phyloP scores from a whole-genome alignment of 2,329 filamentous ascomycete genomes.

The Aspergillus latus region DNA sequence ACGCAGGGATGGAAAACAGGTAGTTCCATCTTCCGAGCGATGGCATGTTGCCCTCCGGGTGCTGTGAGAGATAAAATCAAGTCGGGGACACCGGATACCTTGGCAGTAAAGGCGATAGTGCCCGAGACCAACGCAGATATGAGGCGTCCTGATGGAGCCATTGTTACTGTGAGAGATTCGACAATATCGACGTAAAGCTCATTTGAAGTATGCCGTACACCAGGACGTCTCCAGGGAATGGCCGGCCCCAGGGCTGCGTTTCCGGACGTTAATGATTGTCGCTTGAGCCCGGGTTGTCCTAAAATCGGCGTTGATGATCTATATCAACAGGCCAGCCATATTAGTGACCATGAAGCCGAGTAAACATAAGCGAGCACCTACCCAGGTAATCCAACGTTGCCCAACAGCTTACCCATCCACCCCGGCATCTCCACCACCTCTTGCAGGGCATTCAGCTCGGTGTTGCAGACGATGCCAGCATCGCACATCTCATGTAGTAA shows the following conservation, averaged over 20 bases:
- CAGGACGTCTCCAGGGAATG: slow-evolving; percentile 86
- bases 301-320: slow-evolving; percentile 44
- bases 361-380: slow-evolving; percentile 34
- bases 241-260: slow-evolving; percentile 46
- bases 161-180: slow-evolving; percentile 81
- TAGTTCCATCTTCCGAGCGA: slow-evolving; percentile 73
- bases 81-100: slow-evolving; percentile 92
- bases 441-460: slow-evolving; percentile 86
- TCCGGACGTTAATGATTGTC: slow-evolving; percentile 39
- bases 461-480: slow-evolving; percentile 82
- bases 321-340: neutral
- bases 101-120: slow-evolving; percentile 90
- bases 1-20: slow-evolving; percentile 98
- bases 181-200: slow-evolving; percentile 96
- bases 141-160: slow-evolving; percentile 85
- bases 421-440: slow-evolving; percentile 91
- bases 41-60: slow-evolving; percentile 74
- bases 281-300: slow-evolving; percentile 41
- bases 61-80: slow-evolving; percentile 77
- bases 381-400: slow-evolving; percentile 81
- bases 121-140: slow-evolving; percentile 85
- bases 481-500: slow-evolving; percentile 95
- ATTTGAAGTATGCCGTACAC: slow-evolving; percentile 93
- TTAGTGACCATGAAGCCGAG: neutral
- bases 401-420: slow-evolving; percentile 82